Evolutionary conservation across 2,329 filamentous ascomycete genomes (phyloP), one percentile per base, ranked within the genome.

Genomic region (Ceratocystis diversiconidia): DNA sequence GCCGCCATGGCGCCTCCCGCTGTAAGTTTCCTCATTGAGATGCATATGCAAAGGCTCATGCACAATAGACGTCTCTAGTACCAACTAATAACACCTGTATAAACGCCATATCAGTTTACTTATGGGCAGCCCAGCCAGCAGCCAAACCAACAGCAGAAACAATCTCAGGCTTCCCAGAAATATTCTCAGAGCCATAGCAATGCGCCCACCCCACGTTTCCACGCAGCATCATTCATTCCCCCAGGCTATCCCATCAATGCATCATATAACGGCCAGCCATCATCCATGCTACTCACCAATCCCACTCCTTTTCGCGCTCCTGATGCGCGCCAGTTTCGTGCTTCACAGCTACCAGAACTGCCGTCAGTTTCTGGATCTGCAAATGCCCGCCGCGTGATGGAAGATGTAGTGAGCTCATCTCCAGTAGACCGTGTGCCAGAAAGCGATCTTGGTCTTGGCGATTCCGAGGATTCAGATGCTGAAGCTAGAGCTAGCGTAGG

Each of bases 391-490:
- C 50, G 50, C 50, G 25, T 55, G 3, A 25, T 55, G 6, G 50
- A 55, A 15, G 50, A 55, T 15, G 43, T 52, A 22, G 30, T 62
- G 22, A 65, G 46, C 41, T 63, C 65, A 22, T 46, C 48, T 32
- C 44, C 46, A 22, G 25, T 61, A 8, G 65, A 67, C 2, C 17
- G 44, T 10, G 52, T 67, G 4, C 65, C 65, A 22, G 65, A 67
- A 46, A 67, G 65, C 41, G 65, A 67, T 15, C 25, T 75, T 74
- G 36, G 70, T 69, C 1, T 65, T 17, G 64, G 69, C 67, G 44
- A 71, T 71, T 10, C 70, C 71, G 41, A 73, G 72, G 62, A 73
- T 72, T 65, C 67, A 68, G 61, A 69, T 70, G 57, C 44, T 66
- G 8, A 28, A 25, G 25, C 22, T 15, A 28, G 8, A 15, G 50